These are phyloP conservation scores for Volutella citrinella DNA, from an alignment of 2,329 filamentous ascomycete species.

Conservation along the genomic window DNA sequence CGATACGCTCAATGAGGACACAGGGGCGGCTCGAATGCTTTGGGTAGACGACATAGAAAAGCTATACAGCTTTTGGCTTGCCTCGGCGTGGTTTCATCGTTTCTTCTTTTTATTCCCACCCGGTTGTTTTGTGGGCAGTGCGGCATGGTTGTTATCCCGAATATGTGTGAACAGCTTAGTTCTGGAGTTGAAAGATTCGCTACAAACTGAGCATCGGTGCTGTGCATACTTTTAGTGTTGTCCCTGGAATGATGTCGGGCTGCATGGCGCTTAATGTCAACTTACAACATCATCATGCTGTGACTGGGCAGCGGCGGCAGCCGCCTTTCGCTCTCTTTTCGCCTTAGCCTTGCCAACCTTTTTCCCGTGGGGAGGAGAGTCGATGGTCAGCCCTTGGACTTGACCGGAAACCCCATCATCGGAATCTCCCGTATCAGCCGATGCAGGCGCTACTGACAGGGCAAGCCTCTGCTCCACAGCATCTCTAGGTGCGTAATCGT, in stretches of 20 bases:
- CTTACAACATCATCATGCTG: constrained; percentile 34
- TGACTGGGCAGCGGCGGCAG: constrained; percentile 36
- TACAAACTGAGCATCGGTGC: constrained; percentile 45
- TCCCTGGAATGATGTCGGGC: no score
- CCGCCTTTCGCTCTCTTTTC: constrained; percentile 47
- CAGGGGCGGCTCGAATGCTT: not conserved
- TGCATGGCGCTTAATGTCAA: no score
- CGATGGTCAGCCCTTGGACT: constrained; percentile 23
- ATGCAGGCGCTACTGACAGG: no score
- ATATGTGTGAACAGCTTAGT: constrained; percentile 74
- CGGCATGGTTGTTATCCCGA: constrained; percentile 62
- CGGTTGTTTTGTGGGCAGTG: constrained; percentile 33
- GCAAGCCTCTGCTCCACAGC: constrained; percentile 40
- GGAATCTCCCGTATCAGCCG: no score
- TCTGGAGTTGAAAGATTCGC: constrained; percentile 54
- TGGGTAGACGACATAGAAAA: not conserved
- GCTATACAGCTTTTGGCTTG: not conserved
- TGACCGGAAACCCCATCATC: constrained; percentile 13
- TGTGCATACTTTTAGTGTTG: no score
- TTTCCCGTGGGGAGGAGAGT: constrained; percentile 25
- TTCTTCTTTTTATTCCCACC: constrained; percentile 37
- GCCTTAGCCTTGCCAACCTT: constrained; percentile 51
- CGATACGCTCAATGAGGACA: no score
- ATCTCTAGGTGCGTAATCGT: constrained; percentile 48
- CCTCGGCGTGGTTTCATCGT: not conserved